Percentiles rank a stretch among this genome's conserved stretches.
Conservation (phyloP, 306 rosid species). For the Cucumis sativus region DNA sequence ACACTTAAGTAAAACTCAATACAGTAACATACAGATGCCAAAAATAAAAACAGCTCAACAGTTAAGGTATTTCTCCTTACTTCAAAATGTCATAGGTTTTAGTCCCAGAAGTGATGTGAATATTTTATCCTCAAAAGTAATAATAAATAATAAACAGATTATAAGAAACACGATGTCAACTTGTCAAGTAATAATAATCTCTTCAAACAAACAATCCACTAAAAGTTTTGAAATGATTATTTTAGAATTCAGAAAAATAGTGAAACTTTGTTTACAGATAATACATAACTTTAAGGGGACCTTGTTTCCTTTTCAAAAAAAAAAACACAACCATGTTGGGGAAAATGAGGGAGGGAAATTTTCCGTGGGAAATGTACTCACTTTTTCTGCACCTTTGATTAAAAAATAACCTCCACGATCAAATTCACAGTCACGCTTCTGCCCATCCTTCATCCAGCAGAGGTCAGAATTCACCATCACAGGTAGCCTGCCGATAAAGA, state of each 20-base stretch:
- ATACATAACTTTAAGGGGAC: neutral
- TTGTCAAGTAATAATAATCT: neutral
- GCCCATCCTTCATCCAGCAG: slow-evolving; percentile 70
- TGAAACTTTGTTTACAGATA: neutral
- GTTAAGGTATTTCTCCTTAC: neutral
- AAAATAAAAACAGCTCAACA: neutral
- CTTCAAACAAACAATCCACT: neutral
- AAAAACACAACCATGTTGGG: too few relatives aligned
- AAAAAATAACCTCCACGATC: slow-evolving; percentile 90
- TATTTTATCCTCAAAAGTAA: too few relatives aligned
- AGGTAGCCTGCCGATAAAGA: slow-evolving; percentile 65
- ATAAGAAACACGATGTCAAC: neutral
- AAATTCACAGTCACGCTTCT: slow-evolving; percentile 71
- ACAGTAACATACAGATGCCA: neutral
- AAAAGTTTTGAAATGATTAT: neutral
- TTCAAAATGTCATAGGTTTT: neutral
- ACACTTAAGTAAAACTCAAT: neutral
- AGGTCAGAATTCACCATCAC: slow-evolving; percentile 89
- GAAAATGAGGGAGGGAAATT: neutral
- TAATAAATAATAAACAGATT: too few relatives aligned
- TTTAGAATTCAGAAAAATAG: neutral
- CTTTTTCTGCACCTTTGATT: slow-evolving; percentile 94
- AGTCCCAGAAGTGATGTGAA: neutral
- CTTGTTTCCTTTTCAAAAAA: too few relatives aligned
- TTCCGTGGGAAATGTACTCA: slow-evolving; percentile 13